Evolutionary conservation across 2,329 filamentous ascomycete genomes (phyloP).

Genomic region (Leptographium wingfieldii): DNA sequence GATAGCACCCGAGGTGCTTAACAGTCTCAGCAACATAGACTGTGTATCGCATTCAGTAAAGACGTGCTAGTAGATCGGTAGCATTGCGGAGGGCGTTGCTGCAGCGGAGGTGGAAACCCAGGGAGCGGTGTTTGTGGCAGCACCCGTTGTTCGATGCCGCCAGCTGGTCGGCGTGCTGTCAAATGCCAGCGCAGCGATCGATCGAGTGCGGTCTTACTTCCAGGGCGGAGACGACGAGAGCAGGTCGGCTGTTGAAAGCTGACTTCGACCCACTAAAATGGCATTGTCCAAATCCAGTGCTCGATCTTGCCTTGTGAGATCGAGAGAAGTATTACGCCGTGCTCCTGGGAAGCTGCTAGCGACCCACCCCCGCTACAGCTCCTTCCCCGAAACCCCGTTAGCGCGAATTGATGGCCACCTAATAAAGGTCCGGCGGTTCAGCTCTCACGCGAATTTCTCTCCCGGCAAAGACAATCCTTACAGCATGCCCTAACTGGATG

Average conservation of each 20-base stretch:
- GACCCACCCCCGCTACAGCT: background rate
- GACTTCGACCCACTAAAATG: no score
- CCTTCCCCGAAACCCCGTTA: background rate
- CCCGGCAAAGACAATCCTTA: no score
- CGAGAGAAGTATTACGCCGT: no score
- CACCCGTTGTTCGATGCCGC: conserved; percentile 60
- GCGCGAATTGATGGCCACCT: background rate
- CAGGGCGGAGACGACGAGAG: conserved; percentile 56
- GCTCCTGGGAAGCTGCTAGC: background rate
- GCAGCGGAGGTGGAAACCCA: conserved; percentile 48
- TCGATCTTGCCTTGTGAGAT: no score
- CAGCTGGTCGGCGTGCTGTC: conserved; percentile 62
- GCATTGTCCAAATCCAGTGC: no score
- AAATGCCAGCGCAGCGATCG: conserved; percentile 46
- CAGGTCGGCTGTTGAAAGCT: conserved; percentile 34
- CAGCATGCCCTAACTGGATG: background rate
- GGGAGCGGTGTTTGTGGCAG: conserved; percentile 63
- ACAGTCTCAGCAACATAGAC: conserved; percentile 83
- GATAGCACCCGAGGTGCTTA: conserved; percentile 51
- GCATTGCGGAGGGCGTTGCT: conserved; percentile 52
- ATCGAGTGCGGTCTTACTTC: conserved; percentile 56
- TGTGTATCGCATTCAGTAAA: conserved; percentile 53
- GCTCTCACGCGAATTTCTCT: background rate
- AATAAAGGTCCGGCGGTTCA: background rate
- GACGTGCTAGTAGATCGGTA: conserved; percentile 49